Evolutionary conservation across 192 early-diverging fungal genomes (phyloP), one percentile per base, ranked within the genome.

Genomic region (Podila epigama): DNA sequence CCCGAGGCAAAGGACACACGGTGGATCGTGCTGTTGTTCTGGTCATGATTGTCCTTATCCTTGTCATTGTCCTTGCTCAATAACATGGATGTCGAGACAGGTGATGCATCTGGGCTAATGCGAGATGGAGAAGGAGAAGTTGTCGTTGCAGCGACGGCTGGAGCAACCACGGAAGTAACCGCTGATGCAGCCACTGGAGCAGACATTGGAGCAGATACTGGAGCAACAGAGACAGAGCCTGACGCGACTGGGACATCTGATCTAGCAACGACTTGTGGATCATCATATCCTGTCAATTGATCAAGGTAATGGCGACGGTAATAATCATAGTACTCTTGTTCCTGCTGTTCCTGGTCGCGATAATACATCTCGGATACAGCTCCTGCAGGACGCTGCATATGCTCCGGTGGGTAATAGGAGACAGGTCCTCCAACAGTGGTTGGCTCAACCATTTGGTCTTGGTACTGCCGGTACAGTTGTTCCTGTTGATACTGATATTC

Each of bases 341-440:
- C 44, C 22, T 57, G n/a, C 15, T 63, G 63, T 4, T 66, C 34
- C 8, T 65, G 62, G 37, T 75, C 66, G 27, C 27, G 6, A 10
- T 40, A 16, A 28, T 41, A 31, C 5, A 48, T 32, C n/a, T 55
- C 44, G 25, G 44, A 20, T n/a, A n/a, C n/a, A n/a, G n/a, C n/a
- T n/a, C n/a, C n/a, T n/a, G n/a, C n/a, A n/a, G n/a, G n/a, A n/a
- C n/a, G n/a, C n/a, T n/a, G n/a, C n/a, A n/a, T n/a, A n/a, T n/a
- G n/a, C n/a, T n/a, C n/a, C n/a, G n/a, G n/a, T 48, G 44, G 44
- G 5, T 48, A 48, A 15, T 48, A 48, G 5, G 44, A 48, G n/a
- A 48, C 44, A 48, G 44, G 44, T 22, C 44, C 44, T 22, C 44
- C 20, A 5, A 22, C 20, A 18, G 25, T 48, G 1, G 44, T 8